Percentiles rank a stretch among this genome's conserved stretches.
phyloP scores from a whole-genome alignment of 352 stramenopile species.

The Pythium monospermum region DNA sequence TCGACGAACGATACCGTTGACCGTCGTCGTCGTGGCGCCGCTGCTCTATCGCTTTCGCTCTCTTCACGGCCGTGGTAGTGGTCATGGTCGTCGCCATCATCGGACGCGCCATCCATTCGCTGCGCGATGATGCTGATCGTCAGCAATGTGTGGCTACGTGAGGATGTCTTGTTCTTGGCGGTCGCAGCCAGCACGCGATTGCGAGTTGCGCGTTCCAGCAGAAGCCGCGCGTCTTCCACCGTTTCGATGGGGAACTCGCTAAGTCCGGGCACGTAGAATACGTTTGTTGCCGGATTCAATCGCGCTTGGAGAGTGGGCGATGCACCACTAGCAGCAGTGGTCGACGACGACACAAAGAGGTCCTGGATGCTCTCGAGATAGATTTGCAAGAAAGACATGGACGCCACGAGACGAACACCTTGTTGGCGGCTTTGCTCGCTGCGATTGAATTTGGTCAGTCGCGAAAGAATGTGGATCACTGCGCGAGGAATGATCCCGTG shows the following conservation, averaged over 20 bases:
- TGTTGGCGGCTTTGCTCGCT: conserved; percentile 1
- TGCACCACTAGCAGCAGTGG: neutral
- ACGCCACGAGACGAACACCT: conserved; percentile 15
- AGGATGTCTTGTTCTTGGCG: conserved; percentile 60
- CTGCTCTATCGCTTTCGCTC: too few relatives aligned
- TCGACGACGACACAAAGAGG: conserved; percentile 29
- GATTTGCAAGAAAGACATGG: conserved; percentile 69
- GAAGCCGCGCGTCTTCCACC: conserved; percentile 37
- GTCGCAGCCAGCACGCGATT: conserved; percentile 58
- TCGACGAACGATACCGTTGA: conserved; percentile 68
- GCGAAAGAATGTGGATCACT: conserved; percentile 42
- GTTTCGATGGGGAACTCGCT: conserved; percentile 44
- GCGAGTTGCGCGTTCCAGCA: conserved; percentile 40
- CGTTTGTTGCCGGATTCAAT: conserved; percentile 27
- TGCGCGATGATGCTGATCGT: conserved; percentile 34
- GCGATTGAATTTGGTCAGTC: conserved; percentile 19
- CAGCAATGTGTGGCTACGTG: conserved; percentile 62
- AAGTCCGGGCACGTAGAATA: conserved; percentile 60
- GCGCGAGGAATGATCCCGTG: conserved; percentile 64
- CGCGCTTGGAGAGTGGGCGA: conserved; percentile 41
- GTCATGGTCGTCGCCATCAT: conserved; percentile 12
- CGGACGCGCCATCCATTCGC: neutral
- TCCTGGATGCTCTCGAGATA: conserved; percentile 76
- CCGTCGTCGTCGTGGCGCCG: neutral
- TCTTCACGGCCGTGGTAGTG: too few relatives aligned